phyloP scores from a whole-genome alignment of 2,329 filamentous ascomycete species.

The Verticillium dahliae region DNA sequence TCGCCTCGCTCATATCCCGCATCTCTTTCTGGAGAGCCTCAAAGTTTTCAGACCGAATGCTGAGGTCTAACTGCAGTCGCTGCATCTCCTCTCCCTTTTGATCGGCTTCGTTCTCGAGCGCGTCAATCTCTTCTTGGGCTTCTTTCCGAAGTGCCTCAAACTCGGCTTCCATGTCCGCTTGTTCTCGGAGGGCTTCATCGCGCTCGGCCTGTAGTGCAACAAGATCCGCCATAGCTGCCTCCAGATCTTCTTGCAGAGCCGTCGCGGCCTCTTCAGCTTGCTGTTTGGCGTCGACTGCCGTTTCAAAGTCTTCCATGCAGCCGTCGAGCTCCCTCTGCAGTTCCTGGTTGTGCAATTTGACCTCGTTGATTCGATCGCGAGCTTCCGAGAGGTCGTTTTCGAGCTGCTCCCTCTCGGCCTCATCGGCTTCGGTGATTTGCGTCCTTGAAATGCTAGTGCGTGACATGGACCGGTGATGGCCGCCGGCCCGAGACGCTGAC shows the following conservation, averaged over 20 bases:
- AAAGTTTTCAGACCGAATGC: constrained; percentile 78
- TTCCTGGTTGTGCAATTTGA: constrained; percentile 86
- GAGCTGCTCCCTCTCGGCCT: constrained; percentile 76
- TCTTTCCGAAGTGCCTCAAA: constrained; percentile 57
- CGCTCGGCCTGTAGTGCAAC: constrained; percentile 75
- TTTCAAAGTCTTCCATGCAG: constrained; percentile 73
- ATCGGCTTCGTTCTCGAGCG: constrained; percentile 65
- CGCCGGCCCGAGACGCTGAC: constrained; percentile 77
- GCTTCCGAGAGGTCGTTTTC: constrained; percentile 79
- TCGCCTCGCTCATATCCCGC: constrained; percentile 80
- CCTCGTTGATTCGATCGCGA: constrained; percentile 77
- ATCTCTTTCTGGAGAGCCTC: constrained; percentile 89
- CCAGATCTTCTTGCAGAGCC: constrained; percentile 73
- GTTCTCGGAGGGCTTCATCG: constrained; percentile 71
- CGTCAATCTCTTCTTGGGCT: constrained; percentile 60
- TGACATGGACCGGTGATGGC: constrained; percentile 65
- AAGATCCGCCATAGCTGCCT: constrained; percentile 72
- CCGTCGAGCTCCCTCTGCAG: constrained; percentile 76
- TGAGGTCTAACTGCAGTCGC: constrained; percentile 63
- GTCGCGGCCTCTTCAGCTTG: constrained; percentile 51
- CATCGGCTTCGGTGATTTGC: constrained; percentile 53
- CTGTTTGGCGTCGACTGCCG: constrained; percentile 56
- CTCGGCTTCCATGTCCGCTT: constrained; percentile 51
- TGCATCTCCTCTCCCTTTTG: constrained; percentile 65
- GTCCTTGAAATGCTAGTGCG: constrained; percentile 63